Evolutionary conservation across 2,329 filamentous ascomycete species (phyloP).

Genomic region (Periconia sp.): DNA sequence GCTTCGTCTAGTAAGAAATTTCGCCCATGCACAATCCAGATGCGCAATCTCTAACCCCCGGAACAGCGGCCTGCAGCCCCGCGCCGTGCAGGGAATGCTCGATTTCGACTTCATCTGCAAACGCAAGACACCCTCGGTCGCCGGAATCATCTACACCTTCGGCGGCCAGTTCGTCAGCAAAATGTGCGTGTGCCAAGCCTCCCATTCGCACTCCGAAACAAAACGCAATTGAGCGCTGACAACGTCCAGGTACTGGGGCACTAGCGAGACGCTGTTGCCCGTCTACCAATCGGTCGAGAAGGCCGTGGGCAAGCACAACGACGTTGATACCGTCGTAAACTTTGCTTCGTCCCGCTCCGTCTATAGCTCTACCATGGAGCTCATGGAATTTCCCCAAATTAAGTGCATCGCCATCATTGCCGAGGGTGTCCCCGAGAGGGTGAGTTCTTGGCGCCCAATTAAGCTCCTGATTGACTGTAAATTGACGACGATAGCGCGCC

Average conservation of each 20-base stretch:
- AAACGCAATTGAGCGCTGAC: too few species aligned
- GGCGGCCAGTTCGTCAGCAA: slow-evolving; percentile 99
- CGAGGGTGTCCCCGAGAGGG: slow-evolving; percentile 97
- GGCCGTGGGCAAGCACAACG: slow-evolving; percentile 93
- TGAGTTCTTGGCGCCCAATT: slow-evolving; percentile 58
- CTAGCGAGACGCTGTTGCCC: slow-evolving; percentile 96
- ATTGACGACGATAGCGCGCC: slow-evolving; percentile 69
- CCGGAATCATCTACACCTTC: slow-evolving; percentile 99
- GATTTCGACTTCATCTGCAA: slow-evolving; percentile 99
- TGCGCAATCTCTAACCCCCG: slow-evolving; percentile 26
- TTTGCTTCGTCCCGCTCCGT: slow-evolving; percentile 99
- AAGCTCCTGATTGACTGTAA: neutral
- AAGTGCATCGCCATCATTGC: slow-evolving; percentile 99
- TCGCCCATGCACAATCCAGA: neutral
- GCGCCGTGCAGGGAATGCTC: slow-evolving; percentile 70
- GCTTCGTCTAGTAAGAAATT: slow-evolving; percentile 85
- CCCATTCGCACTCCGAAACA: slow-evolving; percentile 23
- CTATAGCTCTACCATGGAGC: slow-evolving; percentile 97
- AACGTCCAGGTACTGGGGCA: slow-evolving; percentile 84
- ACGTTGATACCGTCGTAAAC: slow-evolving; percentile 98
- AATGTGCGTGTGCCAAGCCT: slow-evolving; percentile 67
- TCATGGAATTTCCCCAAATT: slow-evolving; percentile 96
- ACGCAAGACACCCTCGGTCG: slow-evolving; percentile 92
- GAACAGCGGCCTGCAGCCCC: slow-evolving; percentile 85
- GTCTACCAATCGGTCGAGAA: slow-evolving; percentile 96